A percentile compares a stretch with the other conserved stretches of the same genome.
phyloP scores from a whole-genome alignment of 345 rosid species.

The Odontarrhena argentea region DNA sequence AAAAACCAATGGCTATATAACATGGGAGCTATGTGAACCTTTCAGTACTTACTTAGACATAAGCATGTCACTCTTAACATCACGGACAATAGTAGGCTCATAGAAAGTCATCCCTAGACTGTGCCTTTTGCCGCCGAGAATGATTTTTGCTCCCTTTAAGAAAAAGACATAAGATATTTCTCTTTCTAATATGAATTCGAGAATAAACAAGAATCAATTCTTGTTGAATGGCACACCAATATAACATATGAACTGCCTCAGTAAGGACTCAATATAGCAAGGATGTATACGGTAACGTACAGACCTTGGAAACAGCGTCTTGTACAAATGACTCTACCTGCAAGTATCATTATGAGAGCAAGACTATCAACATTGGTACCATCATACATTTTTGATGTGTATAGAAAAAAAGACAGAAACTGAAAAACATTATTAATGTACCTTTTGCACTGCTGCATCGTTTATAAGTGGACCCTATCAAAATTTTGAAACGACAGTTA shows the following conservation, averaged over 20 bases:
- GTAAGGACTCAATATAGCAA: slow-evolving; percentile 16
- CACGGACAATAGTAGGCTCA: slow-evolving; percentile 84
- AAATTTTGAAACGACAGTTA: slow-evolving; percentile 20
- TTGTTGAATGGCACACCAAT: slow-evolving; percentile 1
- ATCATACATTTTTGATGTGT: slow-evolving; percentile 16
- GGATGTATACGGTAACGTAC: slow-evolving; percentile 29
- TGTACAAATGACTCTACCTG: slow-evolving; percentile 87
- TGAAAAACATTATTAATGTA: slow-evolving; percentile 37
- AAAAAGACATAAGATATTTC: slow-evolving; percentile 24
- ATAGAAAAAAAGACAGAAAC: slow-evolving; percentile 14
- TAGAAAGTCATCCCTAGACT: slow-evolving; percentile 91
- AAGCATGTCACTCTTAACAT: slow-evolving; percentile 70
- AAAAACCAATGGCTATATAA: slow-evolving; percentile 8
- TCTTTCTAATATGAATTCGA: slow-evolving; percentile 1
- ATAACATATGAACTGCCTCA: slow-evolving; percentile 1
- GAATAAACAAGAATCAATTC: neutral
- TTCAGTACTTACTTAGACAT: slow-evolving; percentile 61
- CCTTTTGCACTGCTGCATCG: slow-evolving; percentile 91
- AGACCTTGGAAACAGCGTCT: slow-evolving; percentile 89
- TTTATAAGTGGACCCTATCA: slow-evolving; percentile 94
- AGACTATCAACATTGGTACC: slow-evolving; percentile 1
- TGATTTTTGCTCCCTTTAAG: slow-evolving; percentile 85
- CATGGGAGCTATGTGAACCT: slow-evolving; percentile 2
- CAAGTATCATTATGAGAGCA: slow-evolving; percentile 34
- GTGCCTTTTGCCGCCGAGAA: slow-evolving; percentile 91